Conservation (phyloP, 768 basidiomycete species). For the Calocybe indica region DNA sequence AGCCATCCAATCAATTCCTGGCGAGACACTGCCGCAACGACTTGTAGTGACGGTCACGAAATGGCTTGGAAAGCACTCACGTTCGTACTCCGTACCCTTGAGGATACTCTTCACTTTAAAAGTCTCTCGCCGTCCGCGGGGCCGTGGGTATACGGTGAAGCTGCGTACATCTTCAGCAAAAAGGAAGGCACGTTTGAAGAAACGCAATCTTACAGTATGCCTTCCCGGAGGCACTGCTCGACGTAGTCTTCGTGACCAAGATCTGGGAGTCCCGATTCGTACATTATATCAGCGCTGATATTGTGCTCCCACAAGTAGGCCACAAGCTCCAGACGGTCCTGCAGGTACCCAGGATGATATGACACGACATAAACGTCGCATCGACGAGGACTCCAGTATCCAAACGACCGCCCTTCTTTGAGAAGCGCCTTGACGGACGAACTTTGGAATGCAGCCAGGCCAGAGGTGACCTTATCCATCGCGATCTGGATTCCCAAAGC, state of each 20-base stretch:
- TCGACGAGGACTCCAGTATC: slow-evolving; percentile 84
- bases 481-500: slow-evolving; percentile 75
- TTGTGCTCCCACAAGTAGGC: slow-evolving; percentile 74
- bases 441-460: slow-evolving; percentile 65
- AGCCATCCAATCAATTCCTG: slow-evolving; percentile 73
- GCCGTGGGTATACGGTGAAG: slow-evolving; percentile 41
- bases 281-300: slow-evolving; percentile 86
- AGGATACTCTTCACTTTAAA: slow-evolving; percentile 84
- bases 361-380: slow-evolving; percentile 87
- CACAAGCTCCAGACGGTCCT: slow-evolving; percentile 74
- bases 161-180: slow-evolving; percentile 9
- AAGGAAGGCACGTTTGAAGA: background rate
- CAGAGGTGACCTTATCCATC: slow-evolving; percentile 68
- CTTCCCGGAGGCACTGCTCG: slow-evolving; percentile 71
- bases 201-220: slow-evolving; percentile 59
- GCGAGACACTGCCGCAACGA: slow-evolving; percentile 33
- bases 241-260: slow-evolving; percentile 58
- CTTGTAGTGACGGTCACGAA: slow-evolving; percentile 1
- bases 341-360: slow-evolving; percentile 66
- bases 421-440: slow-evolving; percentile 62
- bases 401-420: slow-evolving; percentile 78
- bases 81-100: slow-evolving; percentile 69
- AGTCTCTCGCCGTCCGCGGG: slow-evolving; percentile 55
- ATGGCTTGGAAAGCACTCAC: slow-evolving; percentile 29
- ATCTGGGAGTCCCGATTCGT: slow-evolving; percentile 64